A percentile compares a stretch with the other conserved stretches of the same genome.
These are phyloP conservation scores for Entamoeba invadens DNA, from an alignment of 208 protist genomes.

Conservation along the genomic window DNA sequence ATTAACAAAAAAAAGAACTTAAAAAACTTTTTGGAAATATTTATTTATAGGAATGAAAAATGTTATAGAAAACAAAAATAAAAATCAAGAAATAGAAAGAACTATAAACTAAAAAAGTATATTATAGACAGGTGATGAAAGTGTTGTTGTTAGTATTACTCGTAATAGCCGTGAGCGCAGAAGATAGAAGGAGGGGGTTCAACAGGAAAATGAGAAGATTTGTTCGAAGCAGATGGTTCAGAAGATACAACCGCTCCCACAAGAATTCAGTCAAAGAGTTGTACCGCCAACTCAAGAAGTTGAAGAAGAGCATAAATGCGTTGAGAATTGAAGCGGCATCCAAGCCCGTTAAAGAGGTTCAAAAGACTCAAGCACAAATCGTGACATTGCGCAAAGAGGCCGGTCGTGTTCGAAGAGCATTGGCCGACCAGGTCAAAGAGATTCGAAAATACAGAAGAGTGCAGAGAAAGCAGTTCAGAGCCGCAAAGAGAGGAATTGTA, in stretches of 20 bases:
- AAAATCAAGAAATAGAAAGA: too few species aligned
- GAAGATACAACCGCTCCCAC: not conserved
- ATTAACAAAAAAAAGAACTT: too few species aligned
- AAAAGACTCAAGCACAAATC: not conserved
- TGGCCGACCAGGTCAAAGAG: not conserved
- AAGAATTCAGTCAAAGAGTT: not conserved
- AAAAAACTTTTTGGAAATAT: too few species aligned
- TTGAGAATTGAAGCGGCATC: not conserved
- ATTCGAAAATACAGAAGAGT: not conserved
- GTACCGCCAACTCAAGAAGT: not conserved
- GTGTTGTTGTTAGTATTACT: not conserved
- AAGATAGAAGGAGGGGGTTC: not conserved
- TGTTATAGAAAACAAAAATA: too few species aligned
- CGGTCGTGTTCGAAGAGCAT: not conserved
- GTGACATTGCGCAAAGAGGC: not conserved
- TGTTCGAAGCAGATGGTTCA: not conserved
- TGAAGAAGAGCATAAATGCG: not conserved
- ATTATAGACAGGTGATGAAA: not conserved
- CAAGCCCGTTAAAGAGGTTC: not conserved
- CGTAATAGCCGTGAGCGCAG: not conserved
- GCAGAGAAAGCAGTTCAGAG: not conserved
- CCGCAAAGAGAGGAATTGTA: not conserved
- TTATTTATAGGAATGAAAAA: too few species aligned
- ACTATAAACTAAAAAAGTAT: not conserved
- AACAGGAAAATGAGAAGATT: not conserved